Conservation (phyloP, 306 rosid genomes). For the Vigna unguiculata region DNA sequence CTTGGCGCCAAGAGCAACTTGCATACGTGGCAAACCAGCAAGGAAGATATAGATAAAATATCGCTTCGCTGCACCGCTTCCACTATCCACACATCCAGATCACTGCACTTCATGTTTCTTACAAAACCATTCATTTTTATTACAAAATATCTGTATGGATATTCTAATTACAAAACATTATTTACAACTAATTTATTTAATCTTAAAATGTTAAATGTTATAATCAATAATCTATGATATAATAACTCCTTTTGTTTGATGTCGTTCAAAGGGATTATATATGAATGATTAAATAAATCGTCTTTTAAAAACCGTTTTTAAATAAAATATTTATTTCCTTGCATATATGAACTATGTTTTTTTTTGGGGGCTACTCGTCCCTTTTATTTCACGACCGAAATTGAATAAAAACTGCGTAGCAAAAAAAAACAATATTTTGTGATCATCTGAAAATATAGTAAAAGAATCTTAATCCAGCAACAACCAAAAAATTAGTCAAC, state of each 20-base stretch:
- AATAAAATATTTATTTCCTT: neutral
- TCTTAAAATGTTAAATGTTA: neutral
- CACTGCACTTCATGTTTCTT: neutral
- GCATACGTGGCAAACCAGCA: constrained; percentile 41
- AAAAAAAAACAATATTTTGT: neutral
- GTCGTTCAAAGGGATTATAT: neutral
- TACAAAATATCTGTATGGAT: constrained; percentile 16
- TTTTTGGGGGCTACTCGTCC: no score
- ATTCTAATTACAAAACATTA: neutral
- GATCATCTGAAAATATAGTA: neutral
- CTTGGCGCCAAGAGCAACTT: constrained; percentile 34
- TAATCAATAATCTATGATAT: neutral
- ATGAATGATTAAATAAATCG: no score
- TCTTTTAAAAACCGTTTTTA: neutral
- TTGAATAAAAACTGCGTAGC: neutral
- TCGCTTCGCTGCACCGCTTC: constrained; percentile 15
- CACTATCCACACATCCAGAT: constrained; percentile 4
- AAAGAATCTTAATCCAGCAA: neutral
- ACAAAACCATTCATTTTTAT: constrained; percentile 14
- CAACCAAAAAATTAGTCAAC: neutral
- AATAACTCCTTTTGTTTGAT: neutral
- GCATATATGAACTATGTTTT: neutral
- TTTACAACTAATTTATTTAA: no score
- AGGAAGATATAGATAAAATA: neutral
- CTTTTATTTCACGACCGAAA: neutral